Conservation (phyloP, 1,284 basidiomycete genomes). For the Puccinia brachypodii region DNA sequence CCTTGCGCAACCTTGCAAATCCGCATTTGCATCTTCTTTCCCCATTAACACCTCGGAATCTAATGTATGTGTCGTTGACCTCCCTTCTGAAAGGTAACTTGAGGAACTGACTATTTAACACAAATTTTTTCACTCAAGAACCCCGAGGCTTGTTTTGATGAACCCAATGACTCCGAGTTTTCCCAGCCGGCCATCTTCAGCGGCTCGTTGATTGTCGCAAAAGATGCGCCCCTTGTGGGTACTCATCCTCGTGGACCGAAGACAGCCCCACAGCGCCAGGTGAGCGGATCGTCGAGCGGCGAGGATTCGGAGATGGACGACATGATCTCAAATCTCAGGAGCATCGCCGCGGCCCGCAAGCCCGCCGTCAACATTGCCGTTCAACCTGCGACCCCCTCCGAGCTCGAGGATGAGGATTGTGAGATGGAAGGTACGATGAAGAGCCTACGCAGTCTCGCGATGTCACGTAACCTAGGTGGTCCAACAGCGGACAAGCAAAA, state of each 20-base stretch:
- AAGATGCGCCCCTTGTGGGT: background rate
- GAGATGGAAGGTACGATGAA: background rate
- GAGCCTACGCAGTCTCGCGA: background rate
- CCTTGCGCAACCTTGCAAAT: background rate
- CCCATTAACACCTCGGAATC: background rate
- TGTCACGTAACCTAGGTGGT: background rate
- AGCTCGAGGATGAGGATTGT: background rate
- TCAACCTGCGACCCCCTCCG: background rate
- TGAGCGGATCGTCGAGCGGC: background rate
- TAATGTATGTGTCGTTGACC: background rate
- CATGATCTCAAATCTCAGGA: background rate
- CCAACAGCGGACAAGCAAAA: background rate
- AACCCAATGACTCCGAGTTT: too few relatives aligned
- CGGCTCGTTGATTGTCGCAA: background rate
- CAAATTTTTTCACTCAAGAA: background rate
- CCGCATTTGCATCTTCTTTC: background rate
- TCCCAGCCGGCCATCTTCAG: background rate
- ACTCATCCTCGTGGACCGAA: background rate
- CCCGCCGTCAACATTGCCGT: background rate
- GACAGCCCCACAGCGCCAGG: background rate
- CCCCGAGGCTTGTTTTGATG: background rate
- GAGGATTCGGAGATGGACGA: constrained; percentile 28
- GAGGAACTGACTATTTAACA: background rate
- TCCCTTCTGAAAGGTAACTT: background rate
- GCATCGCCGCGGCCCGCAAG: background rate